phyloP scores from a whole-genome alignment of 1,284 basidiomycete species.

The Pulchroboletus neoregius region DNA sequence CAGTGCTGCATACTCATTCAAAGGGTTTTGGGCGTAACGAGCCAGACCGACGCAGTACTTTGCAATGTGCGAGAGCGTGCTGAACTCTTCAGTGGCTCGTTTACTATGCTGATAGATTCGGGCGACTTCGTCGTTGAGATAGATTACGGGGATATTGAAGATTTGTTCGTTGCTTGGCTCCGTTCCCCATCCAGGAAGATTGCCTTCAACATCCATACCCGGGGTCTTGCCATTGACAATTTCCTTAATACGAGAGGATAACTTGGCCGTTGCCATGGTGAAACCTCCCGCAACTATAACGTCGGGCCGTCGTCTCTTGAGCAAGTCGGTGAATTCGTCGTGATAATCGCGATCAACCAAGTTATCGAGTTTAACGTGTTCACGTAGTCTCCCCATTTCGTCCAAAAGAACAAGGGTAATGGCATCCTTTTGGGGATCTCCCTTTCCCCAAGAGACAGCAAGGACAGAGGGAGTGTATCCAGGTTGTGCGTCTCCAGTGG shows the following conservation, averaged over 20 bases:
- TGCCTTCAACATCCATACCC: slow-evolving; percentile 26
- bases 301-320: slow-evolving; percentile 81
- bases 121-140: slow-evolving; percentile 89
- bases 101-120: slow-evolving; percentile 91
- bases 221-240: slow-evolving; percentile 34
- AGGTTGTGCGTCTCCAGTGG: slow-evolving; percentile 54
- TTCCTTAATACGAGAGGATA: slow-evolving; percentile 65
- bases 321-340: slow-evolving; percentile 77
- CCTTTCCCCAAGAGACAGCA: slow-evolving; percentile 92
- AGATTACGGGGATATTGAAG: slow-evolving; percentile 72
- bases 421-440: slow-evolving; percentile 88
- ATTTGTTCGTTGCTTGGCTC: slow-evolving; percentile 39
- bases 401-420: slow-evolving; percentile 87
- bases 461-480: slow-evolving; percentile 84
- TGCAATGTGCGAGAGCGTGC: slow-evolving; percentile 73
- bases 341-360: slow-evolving; percentile 63
- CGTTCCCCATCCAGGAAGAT: slow-evolving; percentile 32
- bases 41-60: slow-evolving; percentile 95
- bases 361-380: slow-evolving; percentile 88
- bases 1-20: slow-evolving; percentile 90
- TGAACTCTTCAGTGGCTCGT: slow-evolving; percentile 85
- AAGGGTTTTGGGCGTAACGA: slow-evolving; percentile 89
- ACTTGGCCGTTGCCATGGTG: slow-evolving; percentile 74
- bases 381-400: slow-evolving; percentile 82
- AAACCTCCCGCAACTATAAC: slow-evolving; percentile 90